Conservation (phyloP, 768 basidiomycete genomes). For the Phylloporus sp. region DNA sequence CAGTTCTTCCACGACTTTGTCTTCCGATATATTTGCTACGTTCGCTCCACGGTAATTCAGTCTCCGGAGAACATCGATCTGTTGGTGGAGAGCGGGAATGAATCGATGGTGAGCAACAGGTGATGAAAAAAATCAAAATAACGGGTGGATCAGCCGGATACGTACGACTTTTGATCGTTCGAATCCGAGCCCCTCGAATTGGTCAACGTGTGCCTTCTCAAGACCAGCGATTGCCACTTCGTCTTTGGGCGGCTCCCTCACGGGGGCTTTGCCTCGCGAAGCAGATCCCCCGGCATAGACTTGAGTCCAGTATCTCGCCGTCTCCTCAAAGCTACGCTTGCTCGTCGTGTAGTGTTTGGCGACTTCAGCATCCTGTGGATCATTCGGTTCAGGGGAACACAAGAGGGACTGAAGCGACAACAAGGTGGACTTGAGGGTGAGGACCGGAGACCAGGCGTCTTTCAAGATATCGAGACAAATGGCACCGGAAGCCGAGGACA, state of each 20-base stretch:
- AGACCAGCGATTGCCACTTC: constrained; percentile 73
- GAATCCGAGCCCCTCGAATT: constrained; percentile 82
- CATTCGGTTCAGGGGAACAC: constrained; percentile 91
- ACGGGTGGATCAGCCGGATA: constrained; percentile 15
- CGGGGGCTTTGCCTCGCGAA: constrained; percentile 35
- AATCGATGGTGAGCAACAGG: too few relatives aligned
- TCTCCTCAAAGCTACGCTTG: constrained; percentile 82
- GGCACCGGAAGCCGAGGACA: constrained; percentile 89
- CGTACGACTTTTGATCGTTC: constrained; percentile 79
- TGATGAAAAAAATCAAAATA: too few relatives aligned
- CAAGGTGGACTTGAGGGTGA: constrained; percentile 93
- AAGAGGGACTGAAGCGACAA: constrained; percentile 92
- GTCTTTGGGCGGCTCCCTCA: constrained; percentile 32
- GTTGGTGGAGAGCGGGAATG: background rate
- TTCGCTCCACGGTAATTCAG: constrained; percentile 86
- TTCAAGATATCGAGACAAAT: constrained; percentile 87
- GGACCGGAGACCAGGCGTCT: constrained; percentile 93
- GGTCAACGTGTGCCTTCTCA: constrained; percentile 75
- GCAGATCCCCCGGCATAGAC: constrained; percentile 80
- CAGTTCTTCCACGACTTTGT: constrained; percentile 81
- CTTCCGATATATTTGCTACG: constrained; percentile 73
- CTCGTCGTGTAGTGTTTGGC: constrained; percentile 95
- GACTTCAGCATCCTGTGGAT: constrained; percentile 97
- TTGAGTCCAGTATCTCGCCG: constrained; percentile 91
- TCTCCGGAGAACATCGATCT: constrained; percentile 87